Conservation (phyloP, 805 yeast species). For the Lipomyces kockii region DNA sequence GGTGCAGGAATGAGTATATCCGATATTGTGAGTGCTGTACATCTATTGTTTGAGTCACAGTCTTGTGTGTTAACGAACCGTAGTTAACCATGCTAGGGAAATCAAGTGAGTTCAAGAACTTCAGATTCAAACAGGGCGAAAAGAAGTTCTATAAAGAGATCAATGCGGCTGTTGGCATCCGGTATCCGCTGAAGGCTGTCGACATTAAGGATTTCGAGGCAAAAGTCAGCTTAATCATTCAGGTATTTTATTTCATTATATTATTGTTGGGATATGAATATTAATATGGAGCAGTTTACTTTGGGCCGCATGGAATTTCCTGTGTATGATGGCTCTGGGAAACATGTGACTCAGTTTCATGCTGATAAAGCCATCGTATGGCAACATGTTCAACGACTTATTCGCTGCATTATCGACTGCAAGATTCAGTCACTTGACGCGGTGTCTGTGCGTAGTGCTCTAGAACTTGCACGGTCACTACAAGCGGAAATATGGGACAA, state of each 20-base stretch:
- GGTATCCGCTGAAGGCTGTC: conserved; percentile 46
- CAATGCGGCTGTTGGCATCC: conserved; percentile 49
- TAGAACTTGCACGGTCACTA: conserved; percentile 50
- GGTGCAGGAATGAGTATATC: conserved; percentile 2
- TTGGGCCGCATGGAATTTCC: conserved; percentile 58
- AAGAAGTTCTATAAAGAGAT: conserved; percentile 53
- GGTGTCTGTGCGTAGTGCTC: conserved; percentile 48
- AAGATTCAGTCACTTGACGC: conserved; percentile 52
- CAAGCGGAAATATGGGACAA: conserved; percentile 59
- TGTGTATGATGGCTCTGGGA: conserved; percentile 49
- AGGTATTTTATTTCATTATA: conserved; percentile 9
- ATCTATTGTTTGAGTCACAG: not conserved
- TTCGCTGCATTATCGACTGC: conserved; percentile 53
- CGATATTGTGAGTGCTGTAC: conserved; percentile 13
- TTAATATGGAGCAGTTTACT: conserved; percentile 52
- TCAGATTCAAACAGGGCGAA: conserved; percentile 53
- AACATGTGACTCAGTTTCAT: conserved; percentile 48
- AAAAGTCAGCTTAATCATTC: conserved; percentile 48
- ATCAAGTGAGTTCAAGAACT: conserved; percentile 50
- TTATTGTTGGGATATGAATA: not conserved
- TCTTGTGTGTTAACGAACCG: not conserved
- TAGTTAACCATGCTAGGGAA: conserved; percentile 43
- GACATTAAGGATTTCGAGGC: conserved; percentile 44
- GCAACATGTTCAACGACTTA: conserved; percentile 51
- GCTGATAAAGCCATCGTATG: conserved; percentile 54